These are phyloP conservation scores for Solanum appendiculatum DNA, from an alignment of 257 asterid genomes.

Conservation along the genomic window DNA sequence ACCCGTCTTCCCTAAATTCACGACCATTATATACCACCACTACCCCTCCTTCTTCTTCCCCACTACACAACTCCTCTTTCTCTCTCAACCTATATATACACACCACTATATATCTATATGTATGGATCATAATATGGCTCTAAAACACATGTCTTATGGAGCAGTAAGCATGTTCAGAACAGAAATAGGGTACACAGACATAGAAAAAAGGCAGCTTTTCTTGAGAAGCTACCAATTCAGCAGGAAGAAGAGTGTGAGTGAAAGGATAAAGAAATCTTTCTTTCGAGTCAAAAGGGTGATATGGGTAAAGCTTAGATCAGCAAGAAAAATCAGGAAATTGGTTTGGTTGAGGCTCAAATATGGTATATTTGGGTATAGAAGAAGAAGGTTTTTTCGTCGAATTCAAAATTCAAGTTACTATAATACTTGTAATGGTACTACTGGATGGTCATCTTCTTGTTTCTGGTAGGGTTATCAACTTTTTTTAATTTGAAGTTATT, in stretches of 20 bases:
- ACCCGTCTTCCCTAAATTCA: neutral
- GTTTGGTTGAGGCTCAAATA: constrained; percentile 44
- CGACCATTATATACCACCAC: neutral
- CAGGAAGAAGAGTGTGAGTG: constrained; percentile 46
- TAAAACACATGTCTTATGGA: constrained; percentile 8
- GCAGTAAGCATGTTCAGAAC: constrained; percentile 20
- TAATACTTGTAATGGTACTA: neutral
- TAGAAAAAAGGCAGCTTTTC: constrained; percentile 73
- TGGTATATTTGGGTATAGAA: constrained; percentile 37
- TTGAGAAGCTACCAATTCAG: constrained; percentile 82
- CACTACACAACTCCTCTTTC: neutral
- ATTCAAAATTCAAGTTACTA: neutral
- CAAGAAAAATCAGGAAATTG: constrained; percentile 30
- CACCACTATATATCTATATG: neutral
- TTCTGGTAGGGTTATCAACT: constrained; percentile 17
- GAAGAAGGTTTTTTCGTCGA: constrained; percentile 28
- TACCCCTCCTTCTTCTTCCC: neutral
- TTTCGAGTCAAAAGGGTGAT: constrained; percentile 43
- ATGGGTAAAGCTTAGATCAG: constrained; percentile 33
- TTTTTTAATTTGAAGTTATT: neutral
- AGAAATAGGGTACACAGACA: constrained; percentile 30
- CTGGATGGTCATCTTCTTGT: constrained; percentile 19
- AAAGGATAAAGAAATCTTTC: constrained; percentile 42
- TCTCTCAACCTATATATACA: neutral
- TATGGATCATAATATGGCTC: constrained; percentile 15